Conservation (phyloP, 129 eudicot genomes). For the Helianthus tuberosus region DNA sequence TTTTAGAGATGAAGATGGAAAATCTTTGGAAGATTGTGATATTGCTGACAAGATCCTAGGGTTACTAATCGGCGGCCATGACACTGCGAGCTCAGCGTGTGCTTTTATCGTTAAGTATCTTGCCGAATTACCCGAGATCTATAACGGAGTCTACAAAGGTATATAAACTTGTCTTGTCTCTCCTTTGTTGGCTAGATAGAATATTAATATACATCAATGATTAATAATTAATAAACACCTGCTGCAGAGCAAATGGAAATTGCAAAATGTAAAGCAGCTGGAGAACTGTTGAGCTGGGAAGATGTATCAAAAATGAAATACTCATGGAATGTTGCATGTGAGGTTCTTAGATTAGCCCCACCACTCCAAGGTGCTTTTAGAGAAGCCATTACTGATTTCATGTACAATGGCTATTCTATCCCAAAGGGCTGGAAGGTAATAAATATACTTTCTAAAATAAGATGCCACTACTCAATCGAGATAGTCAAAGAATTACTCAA, state of each 20-base stretch:
- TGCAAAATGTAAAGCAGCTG: conserved; percentile 31
- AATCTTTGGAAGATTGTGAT: conserved; percentile 58
- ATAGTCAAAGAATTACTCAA: too few species aligned
- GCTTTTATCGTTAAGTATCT: conserved; percentile 76
- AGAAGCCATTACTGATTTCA: conserved; percentile 42
- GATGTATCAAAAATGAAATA: conserved; percentile 42
- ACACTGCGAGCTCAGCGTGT: conserved; percentile 85
- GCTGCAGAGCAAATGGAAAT: conserved; percentile 52
- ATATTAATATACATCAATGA: too few species aligned
- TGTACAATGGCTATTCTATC: conserved; percentile 24
- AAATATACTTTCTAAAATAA: neutral
- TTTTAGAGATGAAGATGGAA: conserved; percentile 61
- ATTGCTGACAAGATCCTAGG: conserved; percentile 79
- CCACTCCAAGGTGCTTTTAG: conserved; percentile 43
- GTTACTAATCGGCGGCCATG: conserved; percentile 79
- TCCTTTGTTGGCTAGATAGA: too few species aligned
- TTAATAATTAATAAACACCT: too few species aligned
- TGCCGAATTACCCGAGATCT: conserved; percentile 80
- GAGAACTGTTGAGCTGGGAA: conserved; percentile 37
- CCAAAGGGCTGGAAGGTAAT: conserved; percentile 50
- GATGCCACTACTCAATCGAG: too few species aligned
- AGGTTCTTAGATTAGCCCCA: conserved; percentile 46
- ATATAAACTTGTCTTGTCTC: neutral
- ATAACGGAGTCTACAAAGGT: conserved; percentile 74
- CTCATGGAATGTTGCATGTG: conserved; percentile 48